Evolutionary conservation across 768 basidiomycete genomes (phyloP).

Genomic region (Arthromyces matolae): DNA sequence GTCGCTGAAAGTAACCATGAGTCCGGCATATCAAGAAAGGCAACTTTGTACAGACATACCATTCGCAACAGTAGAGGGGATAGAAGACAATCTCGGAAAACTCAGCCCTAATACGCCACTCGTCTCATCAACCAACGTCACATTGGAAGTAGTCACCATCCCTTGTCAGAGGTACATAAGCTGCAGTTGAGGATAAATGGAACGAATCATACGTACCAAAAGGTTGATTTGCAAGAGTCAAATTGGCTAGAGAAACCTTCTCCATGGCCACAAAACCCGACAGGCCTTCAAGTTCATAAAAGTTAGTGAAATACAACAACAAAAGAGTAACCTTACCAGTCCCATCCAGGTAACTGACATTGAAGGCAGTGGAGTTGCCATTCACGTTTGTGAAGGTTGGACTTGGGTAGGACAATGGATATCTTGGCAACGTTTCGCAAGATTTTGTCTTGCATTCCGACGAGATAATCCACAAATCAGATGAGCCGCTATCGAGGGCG

Average conservation of each 20-base stretch:
- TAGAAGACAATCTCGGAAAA: conserved; percentile 68
- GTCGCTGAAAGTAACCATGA: conserved; percentile 40
- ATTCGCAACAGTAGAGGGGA: conserved; percentile 41
- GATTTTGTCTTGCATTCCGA: conserved; percentile 53
- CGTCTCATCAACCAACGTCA: conserved; percentile 56
- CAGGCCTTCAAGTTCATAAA: conserved; percentile 38
- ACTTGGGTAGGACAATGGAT: conserved; percentile 65
- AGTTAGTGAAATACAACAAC: neutral
- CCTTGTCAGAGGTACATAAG: conserved; percentile 33
- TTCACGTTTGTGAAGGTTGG: conserved; percentile 62
- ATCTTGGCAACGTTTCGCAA: conserved; percentile 61
- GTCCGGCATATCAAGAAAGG: neutral
- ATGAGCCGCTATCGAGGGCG: conserved; percentile 71
- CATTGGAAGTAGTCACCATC: conserved; percentile 57
- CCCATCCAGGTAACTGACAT: conserved; percentile 60
- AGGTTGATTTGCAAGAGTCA: conserved; percentile 57
- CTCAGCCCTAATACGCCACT: conserved; percentile 77
- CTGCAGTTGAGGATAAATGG: neutral
- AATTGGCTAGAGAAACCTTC: conserved; percentile 52
- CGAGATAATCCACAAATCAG: conserved; percentile 69
- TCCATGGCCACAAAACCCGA: conserved; percentile 72
- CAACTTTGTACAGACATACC: conserved; percentile 30
- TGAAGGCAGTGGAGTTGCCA: conserved; percentile 57
- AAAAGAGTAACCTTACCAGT: conserved; percentile 59
- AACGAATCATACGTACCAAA: conserved; percentile 48